Evolutionary conservation across 441 rosid species (phyloP).

Genomic region (Populus trichocarpa): DNA sequence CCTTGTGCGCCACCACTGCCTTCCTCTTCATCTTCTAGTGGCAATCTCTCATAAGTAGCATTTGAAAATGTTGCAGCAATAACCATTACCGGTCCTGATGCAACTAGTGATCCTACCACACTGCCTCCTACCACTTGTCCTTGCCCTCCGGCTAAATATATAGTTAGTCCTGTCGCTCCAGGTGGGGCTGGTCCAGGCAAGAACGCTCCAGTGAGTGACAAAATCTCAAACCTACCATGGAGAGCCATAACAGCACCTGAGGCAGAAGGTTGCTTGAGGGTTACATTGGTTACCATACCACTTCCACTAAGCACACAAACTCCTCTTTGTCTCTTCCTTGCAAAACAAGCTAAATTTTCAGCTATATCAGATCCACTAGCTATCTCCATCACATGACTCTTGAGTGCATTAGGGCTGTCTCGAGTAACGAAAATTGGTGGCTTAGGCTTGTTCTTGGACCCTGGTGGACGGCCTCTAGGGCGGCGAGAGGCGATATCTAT

Average conservation of each 20-base stretch:
- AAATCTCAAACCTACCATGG: constrained; percentile 76
- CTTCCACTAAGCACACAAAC: constrained; percentile 77
- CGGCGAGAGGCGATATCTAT: constrained; percentile 57
- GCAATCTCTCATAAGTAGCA: constrained; percentile 76
- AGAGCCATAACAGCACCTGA: constrained; percentile 64
- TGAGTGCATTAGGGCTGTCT: constrained; percentile 83
- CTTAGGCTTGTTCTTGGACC: constrained; percentile 84
- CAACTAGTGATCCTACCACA: constrained; percentile 64
- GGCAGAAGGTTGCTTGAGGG: constrained; percentile 70
- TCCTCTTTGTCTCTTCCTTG: constrained; percentile 74
- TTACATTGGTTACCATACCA: constrained; percentile 74
- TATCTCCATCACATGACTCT: constrained; percentile 76
- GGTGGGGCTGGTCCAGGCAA: constrained; percentile 84
- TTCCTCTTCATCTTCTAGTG: constrained; percentile 68
- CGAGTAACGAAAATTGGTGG: constrained; percentile 76
- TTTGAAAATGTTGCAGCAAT: constrained; percentile 76
- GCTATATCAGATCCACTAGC: constrained; percentile 64
- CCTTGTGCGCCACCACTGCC: constrained; percentile 32
- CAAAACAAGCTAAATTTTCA: constrained; percentile 63
- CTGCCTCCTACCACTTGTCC: constrained; percentile 91
- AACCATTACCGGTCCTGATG: constrained; percentile 77
- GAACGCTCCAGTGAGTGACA: constrained; percentile 71
- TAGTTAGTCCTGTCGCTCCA: constrained; percentile 73
- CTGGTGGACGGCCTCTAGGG: constrained; percentile 79
- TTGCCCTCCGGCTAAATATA: constrained; percentile 77